Conservation (phyloP, 768 basidiomycete species). For the Boletales sp. region DNA sequence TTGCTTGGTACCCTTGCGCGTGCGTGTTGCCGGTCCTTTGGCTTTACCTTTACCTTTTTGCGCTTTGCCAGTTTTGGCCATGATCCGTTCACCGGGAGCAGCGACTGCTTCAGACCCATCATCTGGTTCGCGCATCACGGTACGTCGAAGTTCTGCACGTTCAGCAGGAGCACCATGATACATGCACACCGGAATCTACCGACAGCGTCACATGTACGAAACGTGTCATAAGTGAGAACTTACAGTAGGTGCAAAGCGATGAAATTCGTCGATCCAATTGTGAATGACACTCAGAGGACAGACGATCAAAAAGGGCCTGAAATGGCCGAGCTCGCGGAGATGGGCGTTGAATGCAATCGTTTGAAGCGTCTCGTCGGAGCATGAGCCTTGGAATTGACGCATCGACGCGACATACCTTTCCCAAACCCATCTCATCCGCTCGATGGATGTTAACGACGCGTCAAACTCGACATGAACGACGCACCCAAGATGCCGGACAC, state of each 20-base stretch:
- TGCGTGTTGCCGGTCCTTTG: conserved; percentile 9
- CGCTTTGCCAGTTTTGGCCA: conserved; percentile 16
- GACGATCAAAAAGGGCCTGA: conserved; percentile 80
- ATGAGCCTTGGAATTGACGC: background rate
- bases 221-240: conserved; percentile 16
- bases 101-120: conserved; percentile 22
- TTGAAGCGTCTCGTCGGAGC: conserved; percentile 72
- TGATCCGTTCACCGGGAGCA: conserved; percentile 22
- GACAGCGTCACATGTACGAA: background rate
- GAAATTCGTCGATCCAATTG: conserved; percentile 87
- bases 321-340: conserved; percentile 68
- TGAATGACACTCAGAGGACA: conserved; percentile 92
- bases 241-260: conserved; percentile 78
- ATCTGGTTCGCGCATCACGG: conserved; percentile 44
- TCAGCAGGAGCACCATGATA: conserved; percentile 87
- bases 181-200: conserved; percentile 79
- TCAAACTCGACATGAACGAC: conserved; percentile 20
- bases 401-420: conserved; percentile 50
- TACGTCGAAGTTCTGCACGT: conserved; percentile 73
- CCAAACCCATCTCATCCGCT: conserved; percentile 96
- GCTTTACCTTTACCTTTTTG: conserved; percentile 8
- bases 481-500: conserved; percentile 75
- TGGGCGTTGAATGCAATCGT: conserved; percentile 92
- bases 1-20: conserved; percentile 16
- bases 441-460: background rate